These are phyloP conservation scores for Suillus brevipes DNA, from an alignment of 768 basidiomycete genomes.

Conservation along the genomic window DNA sequence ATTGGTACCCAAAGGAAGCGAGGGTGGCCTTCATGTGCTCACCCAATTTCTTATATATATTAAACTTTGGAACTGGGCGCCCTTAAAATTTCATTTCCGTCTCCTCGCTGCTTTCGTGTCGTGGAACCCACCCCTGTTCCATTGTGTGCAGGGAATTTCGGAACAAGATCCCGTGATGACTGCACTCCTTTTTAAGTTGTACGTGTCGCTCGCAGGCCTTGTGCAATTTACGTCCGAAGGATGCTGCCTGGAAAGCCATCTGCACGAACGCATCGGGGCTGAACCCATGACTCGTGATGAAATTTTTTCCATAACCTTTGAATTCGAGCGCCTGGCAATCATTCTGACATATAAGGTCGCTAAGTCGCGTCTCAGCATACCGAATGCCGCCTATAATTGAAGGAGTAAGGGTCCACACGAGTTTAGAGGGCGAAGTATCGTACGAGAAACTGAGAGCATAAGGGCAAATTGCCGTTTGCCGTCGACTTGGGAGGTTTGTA, in stretches of 20 bases:
- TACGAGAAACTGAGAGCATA: constrained; percentile 16
- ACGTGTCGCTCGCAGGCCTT: constrained; percentile 87
- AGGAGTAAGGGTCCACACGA: constrained; percentile 90
- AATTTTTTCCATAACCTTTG: constrained; percentile 88
- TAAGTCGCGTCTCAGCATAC: constrained; percentile 94
- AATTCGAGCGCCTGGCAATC: constrained; percentile 96
- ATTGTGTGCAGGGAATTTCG: too few relatives aligned
- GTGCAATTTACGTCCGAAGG: constrained; percentile 65
- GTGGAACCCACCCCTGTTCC: too few relatives aligned
- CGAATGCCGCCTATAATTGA: constrained; percentile 84
- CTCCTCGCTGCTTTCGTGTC: too few relatives aligned
- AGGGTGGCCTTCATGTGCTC: too few relatives aligned
- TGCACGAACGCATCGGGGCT: constrained; percentile 98
- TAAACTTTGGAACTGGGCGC: too few relatives aligned
- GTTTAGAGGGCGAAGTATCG: constrained; percentile 90
- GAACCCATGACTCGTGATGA: constrained; percentile 92
- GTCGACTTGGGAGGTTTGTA: constrained; percentile 54
- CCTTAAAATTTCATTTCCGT: too few relatives aligned
- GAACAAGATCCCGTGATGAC: constrained; percentile 37
- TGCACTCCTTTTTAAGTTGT: constrained; percentile 84
- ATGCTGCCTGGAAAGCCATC: constrained; percentile 98
- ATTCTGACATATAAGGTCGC: constrained; percentile 97
- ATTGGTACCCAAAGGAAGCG: too few relatives aligned
- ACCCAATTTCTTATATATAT: too few relatives aligned
- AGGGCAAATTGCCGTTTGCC: constrained; percentile 19